phyloP scores from a whole-genome alignment of 345 rosid genomes.

The Kandelia obovata region DNA sequence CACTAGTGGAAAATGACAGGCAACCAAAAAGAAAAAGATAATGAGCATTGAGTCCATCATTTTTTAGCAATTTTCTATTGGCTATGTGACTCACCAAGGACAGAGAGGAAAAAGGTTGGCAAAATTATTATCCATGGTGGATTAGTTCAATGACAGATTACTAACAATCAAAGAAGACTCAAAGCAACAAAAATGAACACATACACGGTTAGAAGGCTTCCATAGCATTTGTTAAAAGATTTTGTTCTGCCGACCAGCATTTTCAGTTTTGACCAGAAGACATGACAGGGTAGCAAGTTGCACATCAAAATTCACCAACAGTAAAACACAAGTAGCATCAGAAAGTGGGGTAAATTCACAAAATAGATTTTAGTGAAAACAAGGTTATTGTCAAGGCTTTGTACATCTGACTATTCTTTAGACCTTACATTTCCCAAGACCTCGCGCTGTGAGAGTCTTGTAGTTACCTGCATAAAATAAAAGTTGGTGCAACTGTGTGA shows the following conservation, averaged over 20 bases:
- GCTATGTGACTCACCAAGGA: slow-evolving; percentile 35
- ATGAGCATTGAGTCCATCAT: neutral
- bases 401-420: too few relatives aligned
- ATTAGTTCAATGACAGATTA: slow-evolving; percentile 14
- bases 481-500: too few relatives aligned
- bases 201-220: neutral
- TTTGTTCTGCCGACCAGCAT: neutral
- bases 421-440: too few relatives aligned
- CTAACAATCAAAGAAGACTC: neutral
- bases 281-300: too few relatives aligned
- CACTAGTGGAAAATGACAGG: slow-evolving; percentile 25
- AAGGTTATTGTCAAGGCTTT: too few relatives aligned
- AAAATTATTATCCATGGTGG: slow-evolving; percentile 12
- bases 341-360: too few relatives aligned
- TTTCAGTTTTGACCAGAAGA: neutral
- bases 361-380: too few relatives aligned
- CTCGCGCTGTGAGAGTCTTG: too few relatives aligned
- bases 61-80: slow-evolving; percentile 29
- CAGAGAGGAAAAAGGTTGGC: neutral
- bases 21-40: neutral
- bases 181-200: neutral
- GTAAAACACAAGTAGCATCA: too few relatives aligned
- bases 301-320: too few relatives aligned
- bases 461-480: too few relatives aligned
- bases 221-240: neutral